A percentile compares a stretch with the other conserved stretches of the same genome.
Conservation (phyloP, 495 filamentous ascomycete species). For the Pyrenula massariospora region DNA sequence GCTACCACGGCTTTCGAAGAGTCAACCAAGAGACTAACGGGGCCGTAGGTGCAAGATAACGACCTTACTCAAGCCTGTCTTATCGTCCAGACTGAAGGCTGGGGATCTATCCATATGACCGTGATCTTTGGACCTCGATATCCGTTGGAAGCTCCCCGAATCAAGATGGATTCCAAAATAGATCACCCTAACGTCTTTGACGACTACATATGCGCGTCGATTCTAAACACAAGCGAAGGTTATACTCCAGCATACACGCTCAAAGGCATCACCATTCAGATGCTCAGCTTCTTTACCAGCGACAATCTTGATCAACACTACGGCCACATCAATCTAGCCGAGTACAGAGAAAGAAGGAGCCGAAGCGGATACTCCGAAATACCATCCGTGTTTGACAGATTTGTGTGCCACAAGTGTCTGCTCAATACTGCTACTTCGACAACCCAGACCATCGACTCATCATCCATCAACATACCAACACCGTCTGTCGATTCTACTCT, state of each 20-base stretch:
- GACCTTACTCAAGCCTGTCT: conserved; percentile 26
- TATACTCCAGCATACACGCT: conserved; percentile 31
- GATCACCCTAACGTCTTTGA: conserved; percentile 33
- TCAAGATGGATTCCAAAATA: conserved; percentile 25
- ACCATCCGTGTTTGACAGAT: too few relatives aligned
- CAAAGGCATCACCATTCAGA: conserved; percentile 36
- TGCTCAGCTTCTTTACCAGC: conserved; percentile 31
- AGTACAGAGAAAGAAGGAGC: not conserved
- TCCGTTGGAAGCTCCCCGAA: conserved; percentile 21
- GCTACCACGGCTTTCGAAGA: too few relatives aligned
- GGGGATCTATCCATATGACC: conserved; percentile 10
- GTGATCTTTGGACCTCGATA: conserved; percentile 12
- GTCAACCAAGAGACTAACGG: not conserved
- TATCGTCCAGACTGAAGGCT: not conserved
- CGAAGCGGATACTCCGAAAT: not conserved
- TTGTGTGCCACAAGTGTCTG: not conserved
- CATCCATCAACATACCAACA: not conserved
- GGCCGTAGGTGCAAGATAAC: conserved; percentile 8
- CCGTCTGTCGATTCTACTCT: too few relatives aligned
- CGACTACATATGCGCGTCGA: conserved; percentile 33
- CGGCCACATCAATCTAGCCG: conserved; percentile 2
- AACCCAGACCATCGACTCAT: not conserved
- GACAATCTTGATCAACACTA: conserved; percentile 9
- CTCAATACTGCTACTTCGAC: not conserved
- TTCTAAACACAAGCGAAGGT: conserved; percentile 14